A percentile compares a stretch with the other conserved stretches of the same genome.
Conservation (phyloP, 2,329 filamentous ascomycete species). For the Neofusicoccum kwambonambiense region DNA sequence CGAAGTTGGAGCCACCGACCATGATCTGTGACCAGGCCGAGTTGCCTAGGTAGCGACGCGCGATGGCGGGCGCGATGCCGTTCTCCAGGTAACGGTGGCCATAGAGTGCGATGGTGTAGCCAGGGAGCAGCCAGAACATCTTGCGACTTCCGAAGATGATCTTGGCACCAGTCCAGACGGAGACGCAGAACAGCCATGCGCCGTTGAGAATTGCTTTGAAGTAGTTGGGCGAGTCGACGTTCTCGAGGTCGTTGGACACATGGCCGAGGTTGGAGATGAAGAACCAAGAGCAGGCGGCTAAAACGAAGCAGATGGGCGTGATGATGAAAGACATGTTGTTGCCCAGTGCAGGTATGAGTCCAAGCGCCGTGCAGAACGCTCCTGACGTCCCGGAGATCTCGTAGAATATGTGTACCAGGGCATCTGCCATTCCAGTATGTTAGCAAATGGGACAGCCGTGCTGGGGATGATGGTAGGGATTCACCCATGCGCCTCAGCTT, state of each 20-base stretch:
- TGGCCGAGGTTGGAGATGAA: constrained; percentile 46
- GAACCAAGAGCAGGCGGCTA: constrained; percentile 46
- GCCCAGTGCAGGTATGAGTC: constrained; percentile 50
- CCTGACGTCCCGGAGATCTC: constrained; percentile 50
- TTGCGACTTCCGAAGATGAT: constrained; percentile 49
- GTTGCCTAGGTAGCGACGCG: constrained; percentile 48
- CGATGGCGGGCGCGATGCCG: constrained; percentile 47
- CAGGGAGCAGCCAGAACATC: constrained; percentile 52
- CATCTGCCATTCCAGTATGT: constrained; percentile 22
- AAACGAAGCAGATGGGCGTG: constrained; percentile 48
- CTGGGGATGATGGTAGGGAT: constrained; percentile 17
- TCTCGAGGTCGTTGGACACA: constrained; percentile 26
- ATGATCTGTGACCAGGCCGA: constrained; percentile 53
- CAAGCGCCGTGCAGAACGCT: constrained; percentile 50
- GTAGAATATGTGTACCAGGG: constrained; percentile 49
- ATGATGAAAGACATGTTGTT: constrained; percentile 53
- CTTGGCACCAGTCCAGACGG: constrained; percentile 46
- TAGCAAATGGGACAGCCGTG: no score
- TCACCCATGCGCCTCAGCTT: constrained; percentile 48
- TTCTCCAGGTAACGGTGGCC: constrained; percentile 54
- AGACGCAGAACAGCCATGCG: constrained; percentile 48
- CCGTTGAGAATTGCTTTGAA: constrained; percentile 39
- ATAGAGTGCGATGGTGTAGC: constrained; percentile 51
- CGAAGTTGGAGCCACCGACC: constrained; percentile 52
- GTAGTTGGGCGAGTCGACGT: constrained; percentile 34